Evolutionary conservation across 257 asterid genomes (phyloP).

Genomic region (Solanum corneliomulleri): DNA sequence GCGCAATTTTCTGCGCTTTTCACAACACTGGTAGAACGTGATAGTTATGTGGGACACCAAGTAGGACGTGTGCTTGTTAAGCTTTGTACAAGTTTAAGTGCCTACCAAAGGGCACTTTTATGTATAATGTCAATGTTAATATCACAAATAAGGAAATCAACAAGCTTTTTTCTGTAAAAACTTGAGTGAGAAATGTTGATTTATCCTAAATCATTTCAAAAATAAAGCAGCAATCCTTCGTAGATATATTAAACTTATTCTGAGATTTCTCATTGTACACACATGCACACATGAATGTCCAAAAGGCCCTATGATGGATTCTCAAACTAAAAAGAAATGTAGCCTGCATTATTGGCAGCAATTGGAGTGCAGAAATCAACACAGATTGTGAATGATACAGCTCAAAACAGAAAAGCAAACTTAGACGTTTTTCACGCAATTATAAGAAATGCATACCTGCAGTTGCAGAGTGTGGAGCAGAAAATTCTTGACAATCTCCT

Average conservation of each 20-base stretch:
- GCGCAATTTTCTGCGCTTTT: no score
- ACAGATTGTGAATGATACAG: neutral
- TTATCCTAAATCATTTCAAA: neutral
- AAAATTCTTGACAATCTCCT: constrained; percentile 60
- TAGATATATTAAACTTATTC: neutral
- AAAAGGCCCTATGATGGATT: neutral
- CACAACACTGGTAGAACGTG: no score
- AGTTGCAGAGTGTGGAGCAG: constrained; percentile 71
- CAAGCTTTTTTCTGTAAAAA: neutral
- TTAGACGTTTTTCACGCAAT: neutral
- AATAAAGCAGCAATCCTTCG: neutral
- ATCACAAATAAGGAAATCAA: neutral
- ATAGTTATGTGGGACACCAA: no score
- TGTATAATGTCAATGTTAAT: neutral
- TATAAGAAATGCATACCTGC: constrained; percentile 33
- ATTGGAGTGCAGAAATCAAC: neutral
- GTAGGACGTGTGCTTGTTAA: no score
- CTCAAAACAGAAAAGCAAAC: neutral
- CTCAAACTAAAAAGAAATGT: neutral
- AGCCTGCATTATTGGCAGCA: neutral
- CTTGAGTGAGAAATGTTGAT: neutral
- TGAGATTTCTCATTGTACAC: neutral
- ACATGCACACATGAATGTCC: neutral
- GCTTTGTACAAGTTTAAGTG: no score
- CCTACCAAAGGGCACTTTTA: no score